A percentile compares a stretch with the other conserved stretches of the same genome.
Conservation (phyloP, 139 green algal genomes). For the Yamagishiella unicocca region DNA sequence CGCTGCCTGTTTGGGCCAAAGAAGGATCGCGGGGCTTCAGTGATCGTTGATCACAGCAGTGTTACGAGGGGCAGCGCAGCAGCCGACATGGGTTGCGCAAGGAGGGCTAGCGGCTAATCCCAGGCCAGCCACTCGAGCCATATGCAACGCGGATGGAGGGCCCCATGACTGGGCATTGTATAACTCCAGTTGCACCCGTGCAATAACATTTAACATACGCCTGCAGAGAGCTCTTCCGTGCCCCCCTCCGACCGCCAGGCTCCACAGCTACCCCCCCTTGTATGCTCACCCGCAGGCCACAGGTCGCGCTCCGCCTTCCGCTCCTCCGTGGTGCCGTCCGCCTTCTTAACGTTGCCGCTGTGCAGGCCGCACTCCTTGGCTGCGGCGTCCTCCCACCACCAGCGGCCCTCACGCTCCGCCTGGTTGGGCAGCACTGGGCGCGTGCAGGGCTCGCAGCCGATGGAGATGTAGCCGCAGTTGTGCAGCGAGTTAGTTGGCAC, state of each 20-base stretch:
- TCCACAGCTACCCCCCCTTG: neutral
- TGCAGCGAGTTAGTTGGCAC: slow-evolving; percentile 97
- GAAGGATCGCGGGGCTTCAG: neutral
- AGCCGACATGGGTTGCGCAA: too few species aligned
- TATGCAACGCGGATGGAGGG: too few species aligned
- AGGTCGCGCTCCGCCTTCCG: slow-evolving; percentile 74
- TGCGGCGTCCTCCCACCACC: slow-evolving; percentile 97
- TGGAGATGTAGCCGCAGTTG: slow-evolving; percentile 92
- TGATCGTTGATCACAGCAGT: too few species aligned
- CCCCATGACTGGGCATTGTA: too few species aligned
- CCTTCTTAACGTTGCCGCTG: slow-evolving; percentile 88
- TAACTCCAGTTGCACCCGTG: too few species aligned
- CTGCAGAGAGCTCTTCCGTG: too few species aligned
- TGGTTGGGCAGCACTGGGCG: slow-evolving; percentile 92
- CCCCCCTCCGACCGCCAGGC: neutral
- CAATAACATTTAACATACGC: too few species aligned
- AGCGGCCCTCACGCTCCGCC: slow-evolving; percentile 95
- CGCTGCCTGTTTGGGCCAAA: neutral
- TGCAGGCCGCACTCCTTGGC: slow-evolving; percentile 98
- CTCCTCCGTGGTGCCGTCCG: slow-evolving; percentile 61
- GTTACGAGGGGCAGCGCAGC: too few species aligned
- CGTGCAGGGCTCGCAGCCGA: slow-evolving; percentile 98
- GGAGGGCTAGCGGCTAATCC: too few species aligned
- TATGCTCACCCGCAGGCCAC: slow-evolving; percentile 57
- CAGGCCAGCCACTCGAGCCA: too few species aligned